These are phyloP conservation scores for Podospora appendiculata DNA, from an alignment of 495 filamentous ascomycete genomes.

Conservation along the genomic window DNA sequence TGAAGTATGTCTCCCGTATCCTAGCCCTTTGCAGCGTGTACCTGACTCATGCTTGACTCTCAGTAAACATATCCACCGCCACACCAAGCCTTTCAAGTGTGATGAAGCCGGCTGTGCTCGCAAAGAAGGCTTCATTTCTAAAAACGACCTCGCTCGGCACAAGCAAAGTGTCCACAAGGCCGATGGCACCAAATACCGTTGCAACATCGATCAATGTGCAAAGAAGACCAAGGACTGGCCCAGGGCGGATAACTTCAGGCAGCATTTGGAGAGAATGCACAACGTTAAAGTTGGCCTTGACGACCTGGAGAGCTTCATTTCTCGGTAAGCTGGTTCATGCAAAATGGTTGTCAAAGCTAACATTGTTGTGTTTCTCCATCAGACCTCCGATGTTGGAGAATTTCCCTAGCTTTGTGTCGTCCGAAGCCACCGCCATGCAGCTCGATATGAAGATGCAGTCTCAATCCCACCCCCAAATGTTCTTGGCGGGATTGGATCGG, in stretches of 20 bases:
- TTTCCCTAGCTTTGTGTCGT: background rate
- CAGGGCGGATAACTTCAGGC: slow-evolving; percentile 83
- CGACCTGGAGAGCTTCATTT: slow-evolving; percentile 44
- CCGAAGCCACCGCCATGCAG: background rate
- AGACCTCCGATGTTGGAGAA: background rate
- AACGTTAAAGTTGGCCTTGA: slow-evolving; percentile 16
- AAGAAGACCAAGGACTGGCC: slow-evolving; percentile 75
- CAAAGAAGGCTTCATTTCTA: slow-evolving; percentile 66
- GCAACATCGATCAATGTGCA: slow-evolving; percentile 54
- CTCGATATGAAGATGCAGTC: background rate
- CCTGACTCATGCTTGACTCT: background rate
- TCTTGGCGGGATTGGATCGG: slow-evolving; percentile 6
- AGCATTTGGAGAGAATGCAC: slow-evolving; percentile 79
- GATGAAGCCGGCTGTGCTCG: slow-evolving; percentile 50
- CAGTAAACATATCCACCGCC: slow-evolving; percentile 77
- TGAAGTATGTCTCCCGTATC: slow-evolving; percentile 32
- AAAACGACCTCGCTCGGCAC: slow-evolving; percentile 73
- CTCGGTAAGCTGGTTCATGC: slow-evolving; percentile 35
- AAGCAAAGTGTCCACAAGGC: slow-evolving; percentile 59
- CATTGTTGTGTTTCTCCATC: background rate
- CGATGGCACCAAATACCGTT: slow-evolving; percentile 56
- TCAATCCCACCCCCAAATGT: background rate
- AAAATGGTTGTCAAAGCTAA: background rate
- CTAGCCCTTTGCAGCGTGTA: background rate
- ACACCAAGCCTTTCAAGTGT: slow-evolving; percentile 69